phyloP scores from a whole-genome alignment of 441 rosid species.

The Erodium moschatum region DNA sequence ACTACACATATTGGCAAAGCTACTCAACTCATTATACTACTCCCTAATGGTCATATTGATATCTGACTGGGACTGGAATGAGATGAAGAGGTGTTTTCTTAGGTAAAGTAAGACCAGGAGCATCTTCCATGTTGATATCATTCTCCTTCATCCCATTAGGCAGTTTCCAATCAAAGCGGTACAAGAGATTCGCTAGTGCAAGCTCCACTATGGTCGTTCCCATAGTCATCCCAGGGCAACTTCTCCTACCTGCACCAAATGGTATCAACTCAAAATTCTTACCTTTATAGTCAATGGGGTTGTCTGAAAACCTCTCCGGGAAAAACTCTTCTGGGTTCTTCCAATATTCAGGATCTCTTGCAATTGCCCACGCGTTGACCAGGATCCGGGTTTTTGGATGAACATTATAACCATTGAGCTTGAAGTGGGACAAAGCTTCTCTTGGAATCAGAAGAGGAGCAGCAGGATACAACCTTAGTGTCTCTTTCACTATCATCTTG shows the following conservation, averaged over 20 bases:
- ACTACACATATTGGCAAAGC: not conserved
- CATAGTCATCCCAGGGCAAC: not conserved
- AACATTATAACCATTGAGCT: slow-evolving; percentile 21
- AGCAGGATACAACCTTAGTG: too few species aligned
- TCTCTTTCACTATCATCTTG: slow-evolving; percentile 42
- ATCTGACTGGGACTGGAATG: not conserved
- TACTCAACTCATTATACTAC: not conserved
- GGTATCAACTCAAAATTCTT: not conserved
- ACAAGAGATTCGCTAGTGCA: not conserved
- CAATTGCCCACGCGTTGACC: not conserved
- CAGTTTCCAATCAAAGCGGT: not conserved
- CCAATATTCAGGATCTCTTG: not conserved
- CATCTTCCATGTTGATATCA: not conserved
- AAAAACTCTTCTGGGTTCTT: not conserved
- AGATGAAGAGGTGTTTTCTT: not conserved
- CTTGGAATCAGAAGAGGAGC: slow-evolving; percentile 40
- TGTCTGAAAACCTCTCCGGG: not conserved
- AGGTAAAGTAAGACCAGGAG: not conserved
- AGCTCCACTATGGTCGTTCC: not conserved
- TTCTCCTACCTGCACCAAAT: not conserved
- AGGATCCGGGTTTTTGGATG: not conserved
- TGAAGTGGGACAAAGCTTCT: slow-evolving; percentile 33
- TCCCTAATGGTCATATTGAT: not conserved
- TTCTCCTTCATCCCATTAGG: not conserved
- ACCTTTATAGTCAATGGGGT: not conserved